Evolutionary conservation across 2,329 filamentous ascomycete species (phyloP).

Genomic region (Leptographium lundbergii): DNA sequence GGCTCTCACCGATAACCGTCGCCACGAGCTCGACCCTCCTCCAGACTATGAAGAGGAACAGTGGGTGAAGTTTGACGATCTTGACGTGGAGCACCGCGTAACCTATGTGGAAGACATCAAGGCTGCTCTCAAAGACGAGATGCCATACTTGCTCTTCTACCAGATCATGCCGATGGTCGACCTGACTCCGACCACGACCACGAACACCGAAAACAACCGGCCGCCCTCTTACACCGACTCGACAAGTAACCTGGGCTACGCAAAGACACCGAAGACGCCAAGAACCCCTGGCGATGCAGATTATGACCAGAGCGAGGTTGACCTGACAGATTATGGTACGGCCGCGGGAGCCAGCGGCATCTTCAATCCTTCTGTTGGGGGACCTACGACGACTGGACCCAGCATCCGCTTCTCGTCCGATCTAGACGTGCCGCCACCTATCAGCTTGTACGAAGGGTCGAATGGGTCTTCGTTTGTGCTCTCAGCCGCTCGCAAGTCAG

Average conservation of each 20-base stretch:
- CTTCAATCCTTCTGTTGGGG: slow-evolving; percentile 27
- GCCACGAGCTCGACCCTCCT: slow-evolving; percentile 41
- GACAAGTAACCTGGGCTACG: slow-evolving; percentile 23
- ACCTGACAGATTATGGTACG: slow-evolving; percentile 18
- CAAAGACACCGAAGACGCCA: slow-evolving; percentile 16
- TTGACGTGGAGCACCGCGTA: slow-evolving; percentile 56
- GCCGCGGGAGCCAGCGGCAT: slow-evolving; percentile 23
- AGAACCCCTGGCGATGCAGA: slow-evolving; percentile 10
- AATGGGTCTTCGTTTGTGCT: slow-evolving; percentile 12
- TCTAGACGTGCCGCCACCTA: slow-evolving; percentile 33
- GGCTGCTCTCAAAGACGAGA: slow-evolving; percentile 67
- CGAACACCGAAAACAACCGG: slow-evolving; percentile 32
- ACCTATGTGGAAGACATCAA: slow-evolving; percentile 65
- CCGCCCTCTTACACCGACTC: slow-evolving; percentile 49
- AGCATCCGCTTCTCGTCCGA: slow-evolving; percentile 46
- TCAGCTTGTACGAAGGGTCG: slow-evolving; percentile 31
- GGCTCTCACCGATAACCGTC: slow-evolving; percentile 46
- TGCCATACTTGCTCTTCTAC: slow-evolving; percentile 90
- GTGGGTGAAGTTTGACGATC: slow-evolving; percentile 90
- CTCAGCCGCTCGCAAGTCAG: slow-evolving; percentile 18
- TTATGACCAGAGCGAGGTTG: slow-evolving; percentile 11
- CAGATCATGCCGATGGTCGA: slow-evolving; percentile 81
- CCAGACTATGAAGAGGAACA: slow-evolving; percentile 57
- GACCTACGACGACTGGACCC: slow-evolving; percentile 25
- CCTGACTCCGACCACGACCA: slow-evolving; percentile 36